Conservation (phyloP, 1,284 basidiomycete species). For the Trichosporon sp. region DNA sequence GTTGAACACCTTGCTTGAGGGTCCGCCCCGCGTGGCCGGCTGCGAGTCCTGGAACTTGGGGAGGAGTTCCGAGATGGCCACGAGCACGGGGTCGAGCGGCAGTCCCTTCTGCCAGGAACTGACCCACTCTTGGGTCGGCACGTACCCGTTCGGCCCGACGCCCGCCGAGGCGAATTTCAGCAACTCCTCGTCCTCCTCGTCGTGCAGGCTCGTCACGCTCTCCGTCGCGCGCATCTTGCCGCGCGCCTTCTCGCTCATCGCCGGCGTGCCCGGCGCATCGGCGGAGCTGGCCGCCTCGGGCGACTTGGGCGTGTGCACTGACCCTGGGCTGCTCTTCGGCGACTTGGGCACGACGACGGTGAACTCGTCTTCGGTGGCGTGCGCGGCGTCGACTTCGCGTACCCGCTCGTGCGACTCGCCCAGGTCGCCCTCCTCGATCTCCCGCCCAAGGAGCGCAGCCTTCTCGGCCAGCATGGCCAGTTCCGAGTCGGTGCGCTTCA, state of each 20-base stretch:
- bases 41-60: slow-evolving; percentile 83
- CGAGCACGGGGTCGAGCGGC: slow-evolving; percentile 79
- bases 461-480: slow-evolving; percentile 54
- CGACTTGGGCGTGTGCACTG: not conserved
- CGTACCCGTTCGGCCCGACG: slow-evolving; percentile 81
- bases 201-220: slow-evolving; percentile 50
- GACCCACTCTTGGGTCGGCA: slow-evolving; percentile 94
- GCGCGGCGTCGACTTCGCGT: not conserved
- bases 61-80: slow-evolving; percentile 79
- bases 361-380: not conserved
- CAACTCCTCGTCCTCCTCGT: slow-evolving; percentile 63
- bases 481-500: slow-evolving; percentile 47
- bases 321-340: not conserved
- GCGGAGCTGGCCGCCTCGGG: not conserved
- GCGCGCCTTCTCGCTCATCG: slow-evolving; percentile 75
- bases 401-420: slow-evolving; percentile 20
- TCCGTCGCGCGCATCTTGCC: slow-evolving; percentile 74
- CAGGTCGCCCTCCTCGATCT: slow-evolving; percentile 38
- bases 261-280: slow-evolving; percentile 33
- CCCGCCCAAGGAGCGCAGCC: slow-evolving; percentile 47
- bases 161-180: slow-evolving; percentile 67
- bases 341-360: slow-evolving; percentile 18
- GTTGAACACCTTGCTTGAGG: slow-evolving; percentile 63
- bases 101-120: slow-evolving; percentile 58
- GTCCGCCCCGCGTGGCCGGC: slow-evolving; percentile 57